These are phyloP conservation scores for Mrakia gelida DNA, from an alignment of 768 basidiomycete genomes.

Conservation along the genomic window DNA sequence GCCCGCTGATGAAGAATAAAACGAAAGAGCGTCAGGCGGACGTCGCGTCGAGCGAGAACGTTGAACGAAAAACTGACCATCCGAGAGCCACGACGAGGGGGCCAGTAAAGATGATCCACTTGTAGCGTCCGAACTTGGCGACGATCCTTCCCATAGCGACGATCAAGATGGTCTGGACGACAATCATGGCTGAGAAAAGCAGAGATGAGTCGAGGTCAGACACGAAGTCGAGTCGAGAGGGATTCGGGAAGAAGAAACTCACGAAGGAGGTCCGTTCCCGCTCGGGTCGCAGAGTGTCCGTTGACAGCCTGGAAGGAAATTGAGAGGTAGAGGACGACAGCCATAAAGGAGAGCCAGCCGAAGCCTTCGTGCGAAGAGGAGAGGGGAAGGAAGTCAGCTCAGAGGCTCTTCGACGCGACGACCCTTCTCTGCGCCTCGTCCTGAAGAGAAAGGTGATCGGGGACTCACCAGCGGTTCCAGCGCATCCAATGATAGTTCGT, in stretches of 20 bases:
- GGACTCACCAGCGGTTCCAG: constrained; percentile 6
- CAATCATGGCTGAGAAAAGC: constrained; percentile 9
- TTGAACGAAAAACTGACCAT: not conserved
- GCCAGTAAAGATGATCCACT: constrained; percentile 21
- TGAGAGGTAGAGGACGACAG: constrained; percentile 24
- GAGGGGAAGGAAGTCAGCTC: not conserved
- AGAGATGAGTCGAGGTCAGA: too few species aligned
- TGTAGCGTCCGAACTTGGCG: constrained; percentile 24
- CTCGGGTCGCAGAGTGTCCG: constrained; percentile 23
- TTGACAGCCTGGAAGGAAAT: constrained; percentile 27
- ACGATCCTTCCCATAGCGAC: constrained; percentile 21
- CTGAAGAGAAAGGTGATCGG: not conserved
- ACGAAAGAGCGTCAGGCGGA: not conserved
- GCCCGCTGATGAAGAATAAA: constrained; percentile 26
- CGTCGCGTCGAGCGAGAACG: too few species aligned
- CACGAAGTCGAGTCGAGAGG: not conserved
- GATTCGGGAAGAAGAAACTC: not conserved
- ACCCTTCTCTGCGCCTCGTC: not conserved
- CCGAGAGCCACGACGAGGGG: constrained; percentile 3
- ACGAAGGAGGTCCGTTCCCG: constrained; percentile 27
- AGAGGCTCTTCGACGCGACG: not conserved
- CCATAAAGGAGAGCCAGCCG: constrained; percentile 24
- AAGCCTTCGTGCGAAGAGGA: not conserved
- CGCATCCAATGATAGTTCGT: constrained; percentile 14
- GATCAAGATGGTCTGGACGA: constrained; percentile 28